Conservation (phyloP, 1,284 basidiomycete genomes). For the Apiotrichum domesticum region DNA sequence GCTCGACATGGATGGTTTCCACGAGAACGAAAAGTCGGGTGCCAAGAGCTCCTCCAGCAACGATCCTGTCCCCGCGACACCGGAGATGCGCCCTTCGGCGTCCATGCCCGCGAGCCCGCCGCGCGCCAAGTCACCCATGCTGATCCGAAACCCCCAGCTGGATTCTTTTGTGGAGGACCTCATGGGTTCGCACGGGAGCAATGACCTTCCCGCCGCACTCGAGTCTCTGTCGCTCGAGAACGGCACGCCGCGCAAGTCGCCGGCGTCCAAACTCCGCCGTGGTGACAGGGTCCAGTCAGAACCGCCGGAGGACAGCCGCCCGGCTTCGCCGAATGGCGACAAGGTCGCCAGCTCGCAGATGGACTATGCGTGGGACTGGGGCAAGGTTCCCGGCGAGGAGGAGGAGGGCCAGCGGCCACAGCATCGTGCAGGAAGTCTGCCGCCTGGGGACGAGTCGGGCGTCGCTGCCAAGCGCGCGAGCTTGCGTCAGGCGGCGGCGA, state of each 20-base stretch:
- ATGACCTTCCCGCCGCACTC: conserved; percentile 8
- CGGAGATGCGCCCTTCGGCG: neutral
- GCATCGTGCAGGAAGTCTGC: conserved; percentile 8
- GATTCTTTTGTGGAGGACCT: conserved; percentile 16
- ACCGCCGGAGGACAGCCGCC: conserved; percentile 15
- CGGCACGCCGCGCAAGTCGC: neutral
- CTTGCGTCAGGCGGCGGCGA: conserved; percentile 46
- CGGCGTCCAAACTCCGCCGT: conserved; percentile 1
- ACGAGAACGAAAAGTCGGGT: conserved; percentile 7
- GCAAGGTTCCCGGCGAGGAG: conserved; percentile 21
- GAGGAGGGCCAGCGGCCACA: conserved; percentile 1
- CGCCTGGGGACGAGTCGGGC: neutral
- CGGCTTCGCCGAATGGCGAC: conserved; percentile 9
- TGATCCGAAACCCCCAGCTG: neutral
- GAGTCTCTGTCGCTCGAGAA: conserved; percentile 12
- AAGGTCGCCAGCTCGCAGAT: conserved; percentile 12
- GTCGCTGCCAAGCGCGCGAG: neutral
- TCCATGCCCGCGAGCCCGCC: conserved; percentile 2
- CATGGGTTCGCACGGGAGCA: conserved; percentile 6
- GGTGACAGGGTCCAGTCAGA: conserved; percentile 12
- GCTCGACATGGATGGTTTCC: conserved; percentile 50
- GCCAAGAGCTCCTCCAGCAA: neutral
- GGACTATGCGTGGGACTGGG: conserved; percentile 47
- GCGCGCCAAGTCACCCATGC: conserved; percentile 1
- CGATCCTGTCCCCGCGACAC: neutral